phyloP scores from a whole-genome alignment of 2,329 filamentous ascomycete genomes.

The Aspergillus bombycis region DNA sequence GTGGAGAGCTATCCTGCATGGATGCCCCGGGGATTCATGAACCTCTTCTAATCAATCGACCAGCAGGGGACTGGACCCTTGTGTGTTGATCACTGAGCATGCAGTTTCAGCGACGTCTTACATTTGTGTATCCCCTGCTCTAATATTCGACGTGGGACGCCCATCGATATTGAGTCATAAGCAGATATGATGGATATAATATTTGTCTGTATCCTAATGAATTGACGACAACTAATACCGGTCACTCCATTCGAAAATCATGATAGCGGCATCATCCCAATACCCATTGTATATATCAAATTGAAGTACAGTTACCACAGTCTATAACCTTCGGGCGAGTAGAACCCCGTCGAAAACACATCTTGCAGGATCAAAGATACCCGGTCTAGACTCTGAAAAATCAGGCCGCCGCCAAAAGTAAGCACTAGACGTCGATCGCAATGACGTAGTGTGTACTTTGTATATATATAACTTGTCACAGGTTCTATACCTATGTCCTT shows the following conservation, averaged over 20 bases:
- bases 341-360: no score
- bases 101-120: not conserved
- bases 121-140: not conserved
- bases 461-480: no score
- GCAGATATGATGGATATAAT: not conserved
- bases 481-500: no score
- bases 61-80: not conserved
- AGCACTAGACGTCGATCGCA: not conserved
- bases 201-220: not conserved
- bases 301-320: not conserved
- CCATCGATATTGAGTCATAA: not conserved
- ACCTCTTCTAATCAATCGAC: not conserved
- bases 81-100: not conserved
- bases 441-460: not conserved
- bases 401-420: not conserved
- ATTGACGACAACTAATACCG: not conserved
- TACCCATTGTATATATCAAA: not conserved
- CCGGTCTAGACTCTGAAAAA: no score
- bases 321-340: no score
- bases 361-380: no score
- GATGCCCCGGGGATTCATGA: slow-evolving; percentile 1
- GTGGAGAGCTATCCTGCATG: slow-evolving; percentile 6
- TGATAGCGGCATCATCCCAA: not conserved
- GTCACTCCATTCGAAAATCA: not conserved
- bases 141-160: not conserved